These are phyloP conservation scores for Trichopus zeylanicus DNA, from an alignment of 116 monocot species.

Conservation along the genomic window DNA sequence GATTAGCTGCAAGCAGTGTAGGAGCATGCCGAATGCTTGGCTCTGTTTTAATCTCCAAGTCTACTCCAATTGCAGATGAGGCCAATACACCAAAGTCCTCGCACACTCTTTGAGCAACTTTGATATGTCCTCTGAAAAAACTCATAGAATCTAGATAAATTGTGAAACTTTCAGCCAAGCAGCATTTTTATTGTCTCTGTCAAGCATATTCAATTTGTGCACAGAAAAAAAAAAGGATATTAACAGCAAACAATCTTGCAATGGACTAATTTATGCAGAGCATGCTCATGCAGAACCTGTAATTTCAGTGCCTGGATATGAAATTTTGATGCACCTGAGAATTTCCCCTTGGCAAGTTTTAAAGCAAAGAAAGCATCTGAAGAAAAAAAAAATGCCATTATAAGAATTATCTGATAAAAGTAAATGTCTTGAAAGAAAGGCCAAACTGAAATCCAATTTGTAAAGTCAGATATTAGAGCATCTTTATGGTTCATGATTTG, in stretches of 20 bases:
- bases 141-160: constrained; percentile 3
- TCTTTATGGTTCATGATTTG: too few species aligned
- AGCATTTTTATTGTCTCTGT: background rate
- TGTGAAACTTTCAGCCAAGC: background rate
- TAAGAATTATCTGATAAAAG: background rate
- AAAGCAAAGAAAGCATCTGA: constrained; percentile 80
- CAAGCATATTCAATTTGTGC: background rate
- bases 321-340: constrained; percentile 49
- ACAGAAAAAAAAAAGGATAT: too few species aligned
- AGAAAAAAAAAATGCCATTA: constrained; percentile 9
- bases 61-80: constrained; percentile 70
- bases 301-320: constrained; percentile 64
- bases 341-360: constrained; percentile 69
- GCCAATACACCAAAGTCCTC: constrained; percentile 71
- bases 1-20: constrained; percentile 87
- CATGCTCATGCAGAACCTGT: constrained; percentile 84
- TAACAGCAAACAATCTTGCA: background rate
- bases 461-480: too few species aligned
- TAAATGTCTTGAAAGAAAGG: background rate
- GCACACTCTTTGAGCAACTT: constrained; percentile 69
- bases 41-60: constrained; percentile 90
- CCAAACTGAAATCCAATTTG: background rate
- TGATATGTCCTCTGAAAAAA: constrained; percentile 59
- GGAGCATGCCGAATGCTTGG: constrained; percentile 75
- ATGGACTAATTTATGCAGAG: constrained; percentile 61